phyloP scores from a whole-genome alignment of 306 rosid species.

The Cicer arietinum region DNA sequence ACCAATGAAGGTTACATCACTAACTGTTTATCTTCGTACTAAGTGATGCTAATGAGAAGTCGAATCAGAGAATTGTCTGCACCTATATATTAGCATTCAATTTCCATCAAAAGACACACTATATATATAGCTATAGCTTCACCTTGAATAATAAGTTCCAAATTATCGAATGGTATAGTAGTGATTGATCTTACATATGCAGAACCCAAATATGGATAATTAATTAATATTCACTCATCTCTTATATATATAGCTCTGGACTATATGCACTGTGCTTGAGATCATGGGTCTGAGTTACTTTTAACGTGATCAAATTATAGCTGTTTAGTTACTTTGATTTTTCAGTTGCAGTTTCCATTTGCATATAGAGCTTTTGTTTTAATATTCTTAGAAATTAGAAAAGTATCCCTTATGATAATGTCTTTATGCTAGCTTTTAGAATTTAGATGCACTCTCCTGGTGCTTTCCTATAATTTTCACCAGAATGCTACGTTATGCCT shows the following conservation, averaged over 20 bases:
- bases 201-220: conserved; percentile 44
- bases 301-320: conserved; percentile 39
- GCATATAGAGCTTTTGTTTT: conserved; percentile 37
- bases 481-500: conserved; percentile 35
- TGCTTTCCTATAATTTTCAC: conserved; percentile 39
- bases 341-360: conserved; percentile 44
- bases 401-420: conserved; percentile 42
- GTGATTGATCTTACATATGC: conserved; percentile 45
- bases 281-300: no score
- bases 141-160: conserved; percentile 40
- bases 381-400: neutral
- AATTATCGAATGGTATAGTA: conserved; percentile 32
- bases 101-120: conserved; percentile 27
- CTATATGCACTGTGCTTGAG: conserved; percentile 37
- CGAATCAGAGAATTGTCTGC: conserved; percentile 50
- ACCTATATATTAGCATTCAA: conserved; percentile 41
- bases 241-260: conserved; percentile 24
- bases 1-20: conserved; percentile 42
- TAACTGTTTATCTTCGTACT: conserved; percentile 2
- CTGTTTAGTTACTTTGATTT: conserved; percentile 46
- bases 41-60: conserved; percentile 40
- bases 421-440: conserved; percentile 42
- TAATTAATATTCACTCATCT: conserved; percentile 27
- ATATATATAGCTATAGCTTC: neutral
- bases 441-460: no score